Evolutionary conservation across 306 rosid species (phyloP), one percentile per base, ranked within the genome.

Genomic region (Prunus dulcis): DNA sequence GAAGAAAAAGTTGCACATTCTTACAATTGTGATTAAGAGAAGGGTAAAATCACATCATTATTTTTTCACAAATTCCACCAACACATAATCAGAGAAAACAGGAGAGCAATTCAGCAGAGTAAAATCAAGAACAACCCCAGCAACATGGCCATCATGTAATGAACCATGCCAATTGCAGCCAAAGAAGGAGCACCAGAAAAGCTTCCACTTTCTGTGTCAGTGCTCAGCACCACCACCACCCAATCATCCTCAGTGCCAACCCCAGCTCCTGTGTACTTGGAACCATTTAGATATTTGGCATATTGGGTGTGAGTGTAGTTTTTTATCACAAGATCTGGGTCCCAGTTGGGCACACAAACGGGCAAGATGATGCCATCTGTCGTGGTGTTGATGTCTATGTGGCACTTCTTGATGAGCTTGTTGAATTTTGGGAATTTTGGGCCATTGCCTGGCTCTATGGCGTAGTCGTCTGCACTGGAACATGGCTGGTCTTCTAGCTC

Each of bases 181-280:
- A 64, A 46, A 45, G 84, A 69, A 74, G 79, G 56, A 4, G 89
- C 84, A 27, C 89, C 74, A 12, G 93, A 72, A 13, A 93, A 88
- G 78, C 84, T 78, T 14, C 93, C 97, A 23, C 75, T 58, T 1
- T 72, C 23, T 0, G 87, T 5, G 27, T 74, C 79, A 10, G 96
- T 91, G 60, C 77, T 85, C 74, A 91, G 20, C 65, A 89, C 84
- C 28, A 90, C 78, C 68, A 91, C 86, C 86, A 90, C 83, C 97
- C 97, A 93, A 20, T 93, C 87, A 28, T 89, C 74, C 53, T 93
- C 89, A 2, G 84, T 71, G 15, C 90, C 97, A 56, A 88, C 23
- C 2, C 98, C 98, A 3, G 84, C 97, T 19, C 86, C 87, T 0
- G 83, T 77, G 69, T 77, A 91, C 77, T 79, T 88, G 0, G 97